These are phyloP conservation scores for Boletus rubescentipes DNA, from an alignment of 768 basidiomycete genomes.

Conservation along the genomic window DNA sequence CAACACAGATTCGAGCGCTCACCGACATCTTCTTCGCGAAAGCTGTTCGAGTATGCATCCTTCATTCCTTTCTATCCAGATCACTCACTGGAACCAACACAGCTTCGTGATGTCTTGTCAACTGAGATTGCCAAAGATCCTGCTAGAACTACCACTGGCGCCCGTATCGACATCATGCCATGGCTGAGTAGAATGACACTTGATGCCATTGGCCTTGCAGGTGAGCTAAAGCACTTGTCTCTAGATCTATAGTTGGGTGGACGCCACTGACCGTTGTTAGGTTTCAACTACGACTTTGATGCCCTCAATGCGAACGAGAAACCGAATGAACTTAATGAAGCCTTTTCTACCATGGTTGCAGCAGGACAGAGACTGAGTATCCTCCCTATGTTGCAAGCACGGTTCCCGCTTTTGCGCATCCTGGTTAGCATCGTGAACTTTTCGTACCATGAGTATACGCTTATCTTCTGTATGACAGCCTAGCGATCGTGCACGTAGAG, in stretches of 20 bases:
- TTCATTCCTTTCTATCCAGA: background rate
- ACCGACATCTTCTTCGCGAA: conserved; percentile 59
- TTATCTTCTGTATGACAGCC: conserved; percentile 16
- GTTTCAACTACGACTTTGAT: conserved; percentile 39
- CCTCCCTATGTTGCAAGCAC: conserved; percentile 33
- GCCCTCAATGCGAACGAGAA: conserved; percentile 27
- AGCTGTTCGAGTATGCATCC: conserved; percentile 42
- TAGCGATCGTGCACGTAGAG: conserved; percentile 13
- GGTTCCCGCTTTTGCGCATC: conserved; percentile 39
- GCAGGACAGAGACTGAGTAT: conserved; percentile 1
- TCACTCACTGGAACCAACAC: background rate
- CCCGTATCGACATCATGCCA: conserved; percentile 29
- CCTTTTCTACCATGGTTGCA: conserved; percentile 30
- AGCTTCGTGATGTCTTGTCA: conserved; percentile 48
- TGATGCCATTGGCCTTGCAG: conserved; percentile 42
- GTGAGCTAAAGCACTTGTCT: conserved; percentile 8
- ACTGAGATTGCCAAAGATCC: conserved; percentile 31
- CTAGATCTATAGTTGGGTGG: background rate
- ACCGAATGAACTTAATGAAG: conserved; percentile 33
- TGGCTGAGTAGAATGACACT: conserved; percentile 38
- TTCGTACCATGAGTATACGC: background rate
- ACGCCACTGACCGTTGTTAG: background rate
- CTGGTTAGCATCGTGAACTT: conserved; percentile 33
- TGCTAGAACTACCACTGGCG: conserved; percentile 7
- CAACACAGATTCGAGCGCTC: conserved; percentile 56